Percentiles rank a stretch among this genome's conserved stretches.
Evolutionary conservation across 495 filamentous ascomycete genomes (phyloP).

Genomic region (Thozetella sp.): DNA sequence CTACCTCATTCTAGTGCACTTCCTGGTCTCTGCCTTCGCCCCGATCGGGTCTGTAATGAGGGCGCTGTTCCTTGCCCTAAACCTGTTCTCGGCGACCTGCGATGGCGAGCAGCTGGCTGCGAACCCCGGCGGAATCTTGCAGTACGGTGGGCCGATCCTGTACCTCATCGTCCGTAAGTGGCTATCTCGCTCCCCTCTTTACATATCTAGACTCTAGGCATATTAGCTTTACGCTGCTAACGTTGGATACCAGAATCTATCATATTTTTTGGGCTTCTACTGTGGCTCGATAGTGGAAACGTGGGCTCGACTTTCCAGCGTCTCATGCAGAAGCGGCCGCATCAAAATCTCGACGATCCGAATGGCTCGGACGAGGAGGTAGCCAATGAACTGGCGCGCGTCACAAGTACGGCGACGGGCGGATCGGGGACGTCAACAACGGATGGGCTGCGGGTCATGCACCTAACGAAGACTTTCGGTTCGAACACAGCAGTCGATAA

Average conservation of each 20-base stretch:
- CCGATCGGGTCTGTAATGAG: conserved; percentile 71
- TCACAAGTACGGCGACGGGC: conserved; percentile 37
- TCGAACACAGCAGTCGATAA: conserved; percentile 75
- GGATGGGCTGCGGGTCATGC: conserved; percentile 73
- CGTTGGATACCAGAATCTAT: conserved; percentile 46
- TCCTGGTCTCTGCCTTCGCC: conserved; percentile 64
- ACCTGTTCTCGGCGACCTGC: conserved; percentile 76
- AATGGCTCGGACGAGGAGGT: conserved; percentile 46
- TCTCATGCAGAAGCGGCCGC: conserved; percentile 33
- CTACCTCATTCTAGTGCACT: conserved; percentile 64
- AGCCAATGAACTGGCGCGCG: conserved; percentile 42
- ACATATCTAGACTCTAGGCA: no score
- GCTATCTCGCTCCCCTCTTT: no score
- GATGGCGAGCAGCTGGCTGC: conserved; percentile 58
- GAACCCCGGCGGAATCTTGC: conserved; percentile 69
- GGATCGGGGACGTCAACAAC: conserved; percentile 47
- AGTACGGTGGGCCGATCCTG: conserved; percentile 79
- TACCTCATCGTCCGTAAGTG: conserved; percentile 65
- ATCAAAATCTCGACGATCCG: conserved; percentile 12
- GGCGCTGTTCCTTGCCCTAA: conserved; percentile 72
- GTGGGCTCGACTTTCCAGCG: conserved; percentile 46
- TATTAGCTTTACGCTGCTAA: neutral
- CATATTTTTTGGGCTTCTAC: conserved; percentile 63
- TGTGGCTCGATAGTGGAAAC: conserved; percentile 73
- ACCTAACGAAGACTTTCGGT: conserved; percentile 77